Conservation (phyloP, 2,329 filamentous ascomycete species). For the Aspergillus japonicus region DNA sequence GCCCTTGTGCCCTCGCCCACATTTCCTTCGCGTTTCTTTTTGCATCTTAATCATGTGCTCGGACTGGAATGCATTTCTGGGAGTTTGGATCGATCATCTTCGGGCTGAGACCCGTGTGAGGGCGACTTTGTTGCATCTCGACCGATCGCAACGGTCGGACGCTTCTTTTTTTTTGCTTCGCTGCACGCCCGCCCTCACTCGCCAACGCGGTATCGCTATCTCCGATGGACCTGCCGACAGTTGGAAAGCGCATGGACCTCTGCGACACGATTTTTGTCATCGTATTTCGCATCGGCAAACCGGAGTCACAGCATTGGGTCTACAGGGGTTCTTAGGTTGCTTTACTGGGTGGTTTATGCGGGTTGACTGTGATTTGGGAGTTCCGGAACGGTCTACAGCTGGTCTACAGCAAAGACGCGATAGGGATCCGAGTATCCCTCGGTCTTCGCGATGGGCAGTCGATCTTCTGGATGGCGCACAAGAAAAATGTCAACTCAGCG, state of each 20-base stretch:
- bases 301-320: neutral
- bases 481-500: neutral
- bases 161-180: conserved; percentile 3
- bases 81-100: conserved; percentile 28
- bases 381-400: too few species aligned
- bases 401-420: too few species aligned
- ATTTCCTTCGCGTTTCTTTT: conserved; percentile 12
- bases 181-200: neutral
- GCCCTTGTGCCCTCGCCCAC: conserved; percentile 6
- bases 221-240: neutral
- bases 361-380: too few species aligned
- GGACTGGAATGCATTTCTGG: conserved; percentile 31
- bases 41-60: conserved; percentile 13
- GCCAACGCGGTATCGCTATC: conserved; percentile 5
- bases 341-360: neutral
- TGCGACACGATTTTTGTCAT: neutral
- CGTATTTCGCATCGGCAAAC: neutral
- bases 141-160: conserved; percentile 13
- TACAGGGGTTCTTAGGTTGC: neutral
- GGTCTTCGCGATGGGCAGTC: neutral
- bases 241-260: neutral
- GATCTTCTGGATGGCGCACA: neutral
- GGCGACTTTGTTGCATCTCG: conserved; percentile 23
- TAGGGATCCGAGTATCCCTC: neutral
- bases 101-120: conserved; percentile 22